Evolutionary conservation across 2,329 filamentous ascomycete genomes (phyloP), one percentile per base, ranked within the genome.

Genomic region (Aureobasidium melanogenum): DNA sequence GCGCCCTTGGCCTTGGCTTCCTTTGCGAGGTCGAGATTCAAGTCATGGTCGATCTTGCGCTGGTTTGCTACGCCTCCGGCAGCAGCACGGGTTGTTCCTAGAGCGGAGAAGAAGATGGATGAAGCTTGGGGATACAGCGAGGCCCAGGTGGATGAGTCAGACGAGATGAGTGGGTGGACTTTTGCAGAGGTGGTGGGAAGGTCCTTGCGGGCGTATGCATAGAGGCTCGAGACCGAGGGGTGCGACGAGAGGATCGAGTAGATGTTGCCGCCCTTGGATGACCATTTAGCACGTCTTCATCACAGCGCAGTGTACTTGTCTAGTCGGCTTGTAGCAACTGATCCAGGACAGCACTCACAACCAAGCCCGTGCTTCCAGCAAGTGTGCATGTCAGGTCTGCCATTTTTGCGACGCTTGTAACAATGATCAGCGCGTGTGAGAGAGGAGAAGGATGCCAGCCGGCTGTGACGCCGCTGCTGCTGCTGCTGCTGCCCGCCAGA

Each of bases 21-120:
- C 63, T 82, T 81, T 3, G 89, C 91, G 26, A 96, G 80, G 65
- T 87, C 86, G 52, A 95, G 74, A 74, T 96, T 96, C 47, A 96
- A 79, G 70, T 94, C 91, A 71, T 91, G 84, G 76, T 97, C 93
- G 65, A 97, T 89, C 70, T 89, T 88, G 77, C 90, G 88, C 76
- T 97, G 93, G 64, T 86, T 85, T 30, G 85, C 87, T 66, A 96
- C 76, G 62, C 88, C 80, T 64, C 92, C 92, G 0, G 91, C 91
- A 14, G 81, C 80, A 0, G 79, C 87, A 52, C 85, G 84, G 0
- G 92, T 97, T 2, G 91, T 96, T 62, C 87, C 93, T 0, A 97
- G 81, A 1, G 84, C 84, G 2, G 88, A 91, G 76, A 93, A 85
- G 76, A 94, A 86, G 65, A 88, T 77, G 1, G 78, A 72, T 0